Evolutionary conservation across 2,329 filamentous ascomycete species (phyloP).

Genomic region (Ophiostoma sp.): DNA sequence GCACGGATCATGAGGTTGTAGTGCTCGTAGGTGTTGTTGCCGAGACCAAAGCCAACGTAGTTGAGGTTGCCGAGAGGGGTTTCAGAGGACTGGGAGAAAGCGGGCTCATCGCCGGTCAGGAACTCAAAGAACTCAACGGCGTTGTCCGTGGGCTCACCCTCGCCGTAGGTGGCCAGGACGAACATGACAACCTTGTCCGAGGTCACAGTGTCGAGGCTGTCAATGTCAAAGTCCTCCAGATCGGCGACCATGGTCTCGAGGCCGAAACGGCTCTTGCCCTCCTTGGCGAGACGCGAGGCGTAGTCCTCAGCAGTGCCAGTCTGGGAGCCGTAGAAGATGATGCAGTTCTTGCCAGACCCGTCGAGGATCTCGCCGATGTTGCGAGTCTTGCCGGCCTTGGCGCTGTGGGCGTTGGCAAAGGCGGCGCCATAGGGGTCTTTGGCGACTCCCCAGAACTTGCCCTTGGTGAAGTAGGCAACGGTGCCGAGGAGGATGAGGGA

Average conservation of each 20-base stretch:
- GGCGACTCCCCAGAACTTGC: conserved; percentile 81
- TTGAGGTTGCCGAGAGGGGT: conserved; percentile 76
- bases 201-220: conserved; percentile 83
- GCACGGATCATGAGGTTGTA: conserved; percentile 98
- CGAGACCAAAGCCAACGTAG: conserved; percentile 91
- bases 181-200: conserved; percentile 92
- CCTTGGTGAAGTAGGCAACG: conserved; percentile 95
- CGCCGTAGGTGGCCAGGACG: conserved; percentile 92
- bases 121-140: conserved; percentile 99
- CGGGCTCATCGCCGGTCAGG: conserved; percentile 71
- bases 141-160: conserved; percentile 97
- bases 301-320: conserved; percentile 98
- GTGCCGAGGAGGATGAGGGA: conserved; percentile 78
- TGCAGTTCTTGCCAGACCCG: conserved; percentile 90
- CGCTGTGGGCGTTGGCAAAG: conserved; percentile 62
- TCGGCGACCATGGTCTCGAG: conserved; percentile 98
- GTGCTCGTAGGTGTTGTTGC: conserved; percentile 99
- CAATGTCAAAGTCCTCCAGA: conserved; percentile 94
- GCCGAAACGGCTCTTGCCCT: conserved; percentile 92
- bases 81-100: conserved; percentile 71
- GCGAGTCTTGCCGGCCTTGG: conserved; percentile 76
- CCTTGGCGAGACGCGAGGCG: conserved; percentile 90
- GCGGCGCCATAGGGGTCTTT: conserved; percentile 84
- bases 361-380: conserved; percentile 96
- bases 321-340: conserved; percentile 97